Conservation (phyloP, 176 grass and related monocot species). For the Luzula sylvatica region DNA sequence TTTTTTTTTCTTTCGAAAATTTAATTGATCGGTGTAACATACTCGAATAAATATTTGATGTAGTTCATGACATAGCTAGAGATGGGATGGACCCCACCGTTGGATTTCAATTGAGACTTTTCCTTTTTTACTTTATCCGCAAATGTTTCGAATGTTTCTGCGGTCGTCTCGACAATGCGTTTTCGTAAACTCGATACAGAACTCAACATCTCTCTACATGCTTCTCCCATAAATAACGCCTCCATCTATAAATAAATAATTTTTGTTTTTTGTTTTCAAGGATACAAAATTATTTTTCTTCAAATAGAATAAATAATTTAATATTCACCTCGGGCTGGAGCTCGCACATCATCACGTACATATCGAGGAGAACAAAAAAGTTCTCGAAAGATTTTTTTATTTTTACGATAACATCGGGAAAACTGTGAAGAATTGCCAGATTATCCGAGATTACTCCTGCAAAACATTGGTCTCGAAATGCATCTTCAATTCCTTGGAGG, state of each 20-base stretch:
- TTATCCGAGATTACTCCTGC: constrained; percentile 38
- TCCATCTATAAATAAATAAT: constrained; percentile 34
- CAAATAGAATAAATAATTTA: too few species aligned
- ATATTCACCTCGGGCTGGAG: constrained; percentile 43
- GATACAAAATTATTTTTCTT: too few species aligned
- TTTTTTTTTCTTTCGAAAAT: too few species aligned
- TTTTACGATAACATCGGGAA: constrained; percentile 45
- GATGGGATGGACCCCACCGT: constrained; percentile 45
- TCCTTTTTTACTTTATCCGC: constrained; percentile 46
- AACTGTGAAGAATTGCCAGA: constrained; percentile 41
- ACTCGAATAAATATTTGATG: constrained; percentile 49
- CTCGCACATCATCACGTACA: constrained; percentile 47
- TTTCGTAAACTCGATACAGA: constrained; percentile 28
- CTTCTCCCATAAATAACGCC: constrained; percentile 37
- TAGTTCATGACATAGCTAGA: constrained; percentile 61
- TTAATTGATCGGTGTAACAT: too few species aligned
- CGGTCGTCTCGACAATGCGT: constrained; percentile 22
- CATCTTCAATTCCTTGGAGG: constrained; percentile 32
- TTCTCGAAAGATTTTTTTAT: constrained; percentile 43
- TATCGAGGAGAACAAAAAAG: constrained; percentile 42
- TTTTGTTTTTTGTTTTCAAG: too few species aligned
- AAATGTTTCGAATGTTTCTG: constrained; percentile 38
- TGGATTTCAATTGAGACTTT: constrained; percentile 4
- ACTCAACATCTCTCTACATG: constrained; percentile 25
- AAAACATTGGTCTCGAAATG: constrained; percentile 42